These are phyloP conservation scores for Clavaria fumosa DNA, from an alignment of 768 basidiomycete species.

Conservation along the genomic window DNA sequence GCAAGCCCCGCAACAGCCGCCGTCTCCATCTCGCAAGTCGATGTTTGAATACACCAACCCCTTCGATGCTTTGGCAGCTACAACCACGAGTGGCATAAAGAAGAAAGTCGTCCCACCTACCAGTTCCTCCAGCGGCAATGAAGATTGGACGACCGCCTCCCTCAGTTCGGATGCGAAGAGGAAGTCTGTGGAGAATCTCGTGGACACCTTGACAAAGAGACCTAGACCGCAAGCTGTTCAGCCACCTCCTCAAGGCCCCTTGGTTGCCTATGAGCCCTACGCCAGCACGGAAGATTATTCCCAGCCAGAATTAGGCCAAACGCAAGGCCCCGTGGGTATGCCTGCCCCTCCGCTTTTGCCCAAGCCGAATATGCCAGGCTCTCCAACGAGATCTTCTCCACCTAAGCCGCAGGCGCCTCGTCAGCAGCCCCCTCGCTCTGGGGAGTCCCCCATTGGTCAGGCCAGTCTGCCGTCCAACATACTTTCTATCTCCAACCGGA, in stretches of 20 bases:
- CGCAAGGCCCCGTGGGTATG: too few relatives aligned
- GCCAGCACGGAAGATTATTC: conserved; percentile 29
- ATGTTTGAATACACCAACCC: conserved; percentile 80
- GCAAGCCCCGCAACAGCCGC: conserved; percentile 28
- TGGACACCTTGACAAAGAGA: conserved; percentile 53
- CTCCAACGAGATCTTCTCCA: conserved; percentile 50
- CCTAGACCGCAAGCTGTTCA: conserved; percentile 25
- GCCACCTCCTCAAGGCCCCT: conserved; percentile 21
- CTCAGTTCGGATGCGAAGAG: conserved; percentile 43
- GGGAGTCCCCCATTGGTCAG: conserved; percentile 36
- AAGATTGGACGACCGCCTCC: conserved; percentile 37
- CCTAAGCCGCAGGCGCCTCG: conserved; percentile 39
- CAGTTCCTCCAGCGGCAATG: conserved; percentile 29
- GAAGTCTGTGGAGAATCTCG: conserved; percentile 69
- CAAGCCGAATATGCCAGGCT: conserved; percentile 34
- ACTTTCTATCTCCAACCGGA: conserved; percentile 18
- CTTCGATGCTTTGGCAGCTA: conserved; percentile 57
- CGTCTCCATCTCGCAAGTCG: conserved; percentile 60
- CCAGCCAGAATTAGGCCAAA: conserved; percentile 26
- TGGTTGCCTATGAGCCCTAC: conserved; percentile 32
- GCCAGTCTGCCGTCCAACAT: conserved; percentile 17
- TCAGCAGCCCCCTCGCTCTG: conserved; percentile 33
- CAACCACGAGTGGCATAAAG: too few relatives aligned
- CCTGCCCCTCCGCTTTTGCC: conserved; percentile 51
- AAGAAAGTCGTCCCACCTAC: conserved; percentile 53